Evolutionary conservation across 1,284 basidiomycete species (phyloP), one percentile per base, ranked within the genome.

Genomic region (Spongiforma sp.): DNA sequence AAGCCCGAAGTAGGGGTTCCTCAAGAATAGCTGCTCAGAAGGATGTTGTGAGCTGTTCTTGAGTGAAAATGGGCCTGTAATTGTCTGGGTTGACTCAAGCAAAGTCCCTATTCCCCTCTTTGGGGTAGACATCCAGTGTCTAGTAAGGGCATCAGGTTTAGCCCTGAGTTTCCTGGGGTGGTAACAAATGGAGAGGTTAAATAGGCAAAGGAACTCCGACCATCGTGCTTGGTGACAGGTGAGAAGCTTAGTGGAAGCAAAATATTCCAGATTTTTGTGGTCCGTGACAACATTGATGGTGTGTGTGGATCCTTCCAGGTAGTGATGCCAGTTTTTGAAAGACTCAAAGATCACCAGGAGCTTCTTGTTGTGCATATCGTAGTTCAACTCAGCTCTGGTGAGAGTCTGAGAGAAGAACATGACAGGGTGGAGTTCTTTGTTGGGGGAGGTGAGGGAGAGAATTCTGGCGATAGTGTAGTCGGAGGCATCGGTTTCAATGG

Each of bases 401-500:
- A 43, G 41, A 7, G 41, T 43, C 14, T 43, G 41, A 19, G 41
- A 43, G 41, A 43, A 43, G 41, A 43, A 43, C 19, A 21, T 19
- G 21, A 43, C 41, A 11, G 41, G 41, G 17, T 43, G 41, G 19
- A 43, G 41, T 7, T 43, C 41, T 10, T 43, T 43, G 41, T 43
- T 43, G 41, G 41, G 21, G 41, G 41, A 43, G 17, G 41, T 2
- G 14, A 75, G 74, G 21, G 68, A 71, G 64, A 76, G 65, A n/a
- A 82, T 70, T 26, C 70, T 73, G 17, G 73, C 69, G 7, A 79
- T 61, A 15, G 79, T 75, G 60, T 73, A n/a, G n/a, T n/a, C n/a
- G n/a, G n/a, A n/a, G n/a, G n/a, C n/a, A n/a, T n/a, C n/a, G n/a
- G n/a, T n/a, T 2, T 61, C 56, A 4, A 65, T 54, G 5, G 34